A percentile compares a stretch with the other conserved stretches of the same genome.
phyloP scores from a whole-genome alignment of 495 filamentous ascomycete species.

The Talaromyces nanjingensis region DNA sequence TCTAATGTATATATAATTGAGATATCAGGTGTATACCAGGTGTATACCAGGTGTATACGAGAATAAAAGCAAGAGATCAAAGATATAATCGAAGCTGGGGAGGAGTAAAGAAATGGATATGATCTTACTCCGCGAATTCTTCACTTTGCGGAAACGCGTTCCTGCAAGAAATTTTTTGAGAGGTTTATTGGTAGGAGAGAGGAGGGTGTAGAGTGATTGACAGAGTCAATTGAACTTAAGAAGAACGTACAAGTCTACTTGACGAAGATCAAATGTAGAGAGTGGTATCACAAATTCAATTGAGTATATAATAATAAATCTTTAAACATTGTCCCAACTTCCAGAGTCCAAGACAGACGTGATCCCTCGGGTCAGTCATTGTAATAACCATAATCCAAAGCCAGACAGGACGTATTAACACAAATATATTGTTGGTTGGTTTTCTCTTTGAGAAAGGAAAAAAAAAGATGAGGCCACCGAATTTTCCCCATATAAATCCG shows the following conservation, averaged over 20 bases:
- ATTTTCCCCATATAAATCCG: background rate
- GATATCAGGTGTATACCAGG: background rate
- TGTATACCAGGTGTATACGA: background rate
- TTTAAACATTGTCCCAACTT: background rate
- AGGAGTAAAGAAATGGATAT: too few relatives aligned
- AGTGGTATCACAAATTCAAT: conserved; percentile 1
- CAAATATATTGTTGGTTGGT: background rate
- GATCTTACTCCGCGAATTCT: too few relatives aligned
- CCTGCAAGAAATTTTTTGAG: background rate
- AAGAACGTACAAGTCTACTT: background rate
- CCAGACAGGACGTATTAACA: background rate
- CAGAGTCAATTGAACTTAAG: background rate
- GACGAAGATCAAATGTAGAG: background rate
- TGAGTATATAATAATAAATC: background rate
- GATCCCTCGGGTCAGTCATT: background rate
- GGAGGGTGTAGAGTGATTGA: too few relatives aligned
- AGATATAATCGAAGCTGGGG: background rate
- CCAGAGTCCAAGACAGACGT: background rate
- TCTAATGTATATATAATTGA: background rate
- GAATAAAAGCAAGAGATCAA: background rate
- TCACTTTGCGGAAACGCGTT: too few relatives aligned
- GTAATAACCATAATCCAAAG: background rate
- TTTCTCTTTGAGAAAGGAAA: background rate
- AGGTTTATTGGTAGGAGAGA: background rate
- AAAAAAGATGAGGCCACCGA: background rate